phyloP scores from a whole-genome alignment of 2,329 filamentous ascomycete species.

The Microsporum ferrugineum region DNA sequence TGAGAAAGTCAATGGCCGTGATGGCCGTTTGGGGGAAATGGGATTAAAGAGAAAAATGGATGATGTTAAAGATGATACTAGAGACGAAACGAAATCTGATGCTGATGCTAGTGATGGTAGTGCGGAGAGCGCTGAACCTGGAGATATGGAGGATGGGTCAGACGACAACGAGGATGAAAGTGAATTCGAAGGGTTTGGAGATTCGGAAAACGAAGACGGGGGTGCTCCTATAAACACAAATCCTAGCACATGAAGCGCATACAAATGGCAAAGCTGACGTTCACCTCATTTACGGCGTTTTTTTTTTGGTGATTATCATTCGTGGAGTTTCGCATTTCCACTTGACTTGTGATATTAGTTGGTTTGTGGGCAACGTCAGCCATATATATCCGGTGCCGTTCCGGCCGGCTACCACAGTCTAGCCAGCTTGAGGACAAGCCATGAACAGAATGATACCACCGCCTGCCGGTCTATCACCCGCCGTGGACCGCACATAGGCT shows the following conservation, averaged over 20 bases:
- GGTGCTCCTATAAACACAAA: not conserved
- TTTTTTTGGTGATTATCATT: not conserved
- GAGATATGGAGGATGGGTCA: slow-evolving; percentile 25
- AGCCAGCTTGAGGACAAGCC: not conserved
- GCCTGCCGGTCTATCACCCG: not conserved
- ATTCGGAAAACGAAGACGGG: slow-evolving; percentile 28
- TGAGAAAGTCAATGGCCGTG: slow-evolving; percentile 54
- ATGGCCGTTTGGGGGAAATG: slow-evolving; percentile 78
- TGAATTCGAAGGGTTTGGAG: slow-evolving; percentile 34
- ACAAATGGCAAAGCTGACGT: not conserved
- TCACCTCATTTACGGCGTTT: not conserved
- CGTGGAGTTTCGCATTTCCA: not conserved
- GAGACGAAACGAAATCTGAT: slow-evolving; percentile 19
- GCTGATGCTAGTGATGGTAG: slow-evolving; percentile 17
- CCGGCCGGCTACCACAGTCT: not conserved
- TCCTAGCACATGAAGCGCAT: not conserved
- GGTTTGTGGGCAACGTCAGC: not conserved
- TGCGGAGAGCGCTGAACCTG: slow-evolving; percentile 12
- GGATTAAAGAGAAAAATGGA: slow-evolving; percentile 62
- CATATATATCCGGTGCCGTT: not conserved
- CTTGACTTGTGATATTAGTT: not conserved
- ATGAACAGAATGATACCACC: not conserved
- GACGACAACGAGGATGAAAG: slow-evolving; percentile 24
- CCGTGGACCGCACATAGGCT: not conserved
- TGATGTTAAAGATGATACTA: slow-evolving; percentile 33